Conservation (phyloP, 306 rosid genomes). For the Lathyrus aphaca region DNA sequence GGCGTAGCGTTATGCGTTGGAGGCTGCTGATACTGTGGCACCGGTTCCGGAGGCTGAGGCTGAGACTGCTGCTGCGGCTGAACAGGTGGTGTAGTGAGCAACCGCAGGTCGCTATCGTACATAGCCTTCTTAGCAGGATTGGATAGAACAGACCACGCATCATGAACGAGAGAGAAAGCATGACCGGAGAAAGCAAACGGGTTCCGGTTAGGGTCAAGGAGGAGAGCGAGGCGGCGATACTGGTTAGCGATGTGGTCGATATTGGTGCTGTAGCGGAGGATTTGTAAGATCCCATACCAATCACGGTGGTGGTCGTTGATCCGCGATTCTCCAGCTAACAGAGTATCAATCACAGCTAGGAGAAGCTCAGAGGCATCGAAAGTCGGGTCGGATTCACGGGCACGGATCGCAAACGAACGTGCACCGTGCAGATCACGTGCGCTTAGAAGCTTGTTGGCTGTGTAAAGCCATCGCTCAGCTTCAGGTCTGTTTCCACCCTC, state of each 20-base stretch:
- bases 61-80: slow-evolving; percentile 28
- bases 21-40: slow-evolving; percentile 13
- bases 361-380: slow-evolving; percentile 70
- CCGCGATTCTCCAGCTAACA: slow-evolving; percentile 68
- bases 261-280: slow-evolving; percentile 67
- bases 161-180: slow-evolving; percentile 77
- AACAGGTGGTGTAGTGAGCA: slow-evolving; percentile 45
- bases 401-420: slow-evolving; percentile 82
- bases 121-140: slow-evolving; percentile 63
- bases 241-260: slow-evolving; percentile 75
- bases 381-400: slow-evolving; percentile 80
- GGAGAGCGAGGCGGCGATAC: slow-evolving; percentile 78
- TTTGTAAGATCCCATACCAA: slow-evolving; percentile 81
- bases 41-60: neutral
- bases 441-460: slow-evolving; percentile 78
- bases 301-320: slow-evolving; percentile 63
- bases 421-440: slow-evolving; percentile 84
- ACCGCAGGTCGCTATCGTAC: slow-evolving; percentile 66
- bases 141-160: slow-evolving; percentile 88
- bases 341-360: slow-evolving; percentile 78
- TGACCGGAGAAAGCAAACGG: slow-evolving; percentile 63
- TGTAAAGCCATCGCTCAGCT: slow-evolving; percentile 85
- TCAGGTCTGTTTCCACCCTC: slow-evolving; percentile 64
- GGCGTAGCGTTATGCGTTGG: slow-evolving; percentile 35
- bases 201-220: slow-evolving; percentile 69